phyloP scores from a whole-genome alignment of 345 rosid genomes.

The Brassica rapa region DNA sequence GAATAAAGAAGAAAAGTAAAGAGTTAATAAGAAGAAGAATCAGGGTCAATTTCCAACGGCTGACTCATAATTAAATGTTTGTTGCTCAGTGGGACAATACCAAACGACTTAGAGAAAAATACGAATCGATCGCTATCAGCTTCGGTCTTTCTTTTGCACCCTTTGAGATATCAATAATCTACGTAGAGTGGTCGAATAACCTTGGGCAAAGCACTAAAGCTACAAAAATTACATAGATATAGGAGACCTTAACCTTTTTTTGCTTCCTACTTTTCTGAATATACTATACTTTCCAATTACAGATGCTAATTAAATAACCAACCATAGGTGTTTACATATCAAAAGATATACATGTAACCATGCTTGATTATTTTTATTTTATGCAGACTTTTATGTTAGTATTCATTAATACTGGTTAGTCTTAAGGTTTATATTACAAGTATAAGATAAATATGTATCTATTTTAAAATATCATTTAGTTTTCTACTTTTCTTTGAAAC shows the following conservation, averaged over 20 bases:
- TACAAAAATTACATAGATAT: not conserved
- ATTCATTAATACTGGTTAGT: not conserved
- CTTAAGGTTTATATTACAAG: not conserved
- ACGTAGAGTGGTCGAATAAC: not conserved
- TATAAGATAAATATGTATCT: not conserved
- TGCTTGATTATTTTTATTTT: not conserved
- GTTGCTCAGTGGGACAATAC: conserved; percentile 6
- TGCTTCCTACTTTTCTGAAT: not conserved
- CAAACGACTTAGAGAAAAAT: not conserved
- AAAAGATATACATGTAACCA: not conserved
- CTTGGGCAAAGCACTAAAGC: not conserved
- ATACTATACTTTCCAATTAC: not conserved
- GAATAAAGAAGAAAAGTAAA: not conserved
- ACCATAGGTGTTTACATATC: not conserved
- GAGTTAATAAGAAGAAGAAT: not conserved
- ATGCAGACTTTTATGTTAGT: not conserved
- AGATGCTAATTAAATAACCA: not conserved
- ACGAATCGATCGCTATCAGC: conserved; percentile 13
- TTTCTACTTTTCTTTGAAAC: not conserved
- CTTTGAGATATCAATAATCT: not conserved
- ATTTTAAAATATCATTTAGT: not conserved
- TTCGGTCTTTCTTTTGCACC: conserved; percentile 23
- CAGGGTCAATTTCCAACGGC: conserved; percentile 29
- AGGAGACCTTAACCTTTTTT: not conserved
- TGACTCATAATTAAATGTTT: conserved; percentile 14